Evolutionary conservation across 768 basidiomycete genomes (phyloP), one percentile per base, ranked within the genome.

Genomic region (Tubosaeta brunneosetosa): DNA sequence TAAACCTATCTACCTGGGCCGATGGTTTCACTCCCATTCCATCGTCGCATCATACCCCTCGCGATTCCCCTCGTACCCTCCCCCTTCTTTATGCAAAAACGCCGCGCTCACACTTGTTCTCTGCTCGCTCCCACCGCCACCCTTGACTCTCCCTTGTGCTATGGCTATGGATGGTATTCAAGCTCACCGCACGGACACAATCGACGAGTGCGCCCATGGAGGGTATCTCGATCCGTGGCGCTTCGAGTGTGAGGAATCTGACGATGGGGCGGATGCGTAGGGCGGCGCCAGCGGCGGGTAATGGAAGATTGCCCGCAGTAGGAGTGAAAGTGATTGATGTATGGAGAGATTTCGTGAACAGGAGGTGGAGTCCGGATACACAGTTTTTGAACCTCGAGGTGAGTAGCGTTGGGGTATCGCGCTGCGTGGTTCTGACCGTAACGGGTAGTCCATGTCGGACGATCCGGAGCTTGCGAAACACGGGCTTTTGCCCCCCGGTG

Each of bases 321-420:
- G 58, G 61, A 46, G 52, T 74, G 69, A 69, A 73, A 67, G 60
- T 69, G 26, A 70, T 92, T 26, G 85, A 88, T 52, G 67, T 81
- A n/a, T 91, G 89, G 88, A 77, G 78, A 61, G 80, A 86, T 60
- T 78, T 92, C 60, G 84, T 94, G 36, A 70, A 81, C 55, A 81
- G 75, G 54, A 78, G 91, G 47, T 94, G 82, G 77, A 84, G 89
- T 67, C 65, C 82, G 2, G 81, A 88, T 45, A 65, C 72, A 3
- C 81, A 77, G 58, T 90, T 85, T 65, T 75, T 94, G 37, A 89
- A 94, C 65, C 82, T 94, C 49, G 88, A 91, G 76, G 91, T 91
- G 66, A 69, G 88, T 72, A 25, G 14, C 13, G 37, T 11, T 27
- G 44, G 45, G 9, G 6, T 50, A 34, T 19, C 11, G 6, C 31